phyloP scores from a whole-genome alignment of 495 filamentous ascomycete genomes.

The Penicillium arizonense region DNA sequence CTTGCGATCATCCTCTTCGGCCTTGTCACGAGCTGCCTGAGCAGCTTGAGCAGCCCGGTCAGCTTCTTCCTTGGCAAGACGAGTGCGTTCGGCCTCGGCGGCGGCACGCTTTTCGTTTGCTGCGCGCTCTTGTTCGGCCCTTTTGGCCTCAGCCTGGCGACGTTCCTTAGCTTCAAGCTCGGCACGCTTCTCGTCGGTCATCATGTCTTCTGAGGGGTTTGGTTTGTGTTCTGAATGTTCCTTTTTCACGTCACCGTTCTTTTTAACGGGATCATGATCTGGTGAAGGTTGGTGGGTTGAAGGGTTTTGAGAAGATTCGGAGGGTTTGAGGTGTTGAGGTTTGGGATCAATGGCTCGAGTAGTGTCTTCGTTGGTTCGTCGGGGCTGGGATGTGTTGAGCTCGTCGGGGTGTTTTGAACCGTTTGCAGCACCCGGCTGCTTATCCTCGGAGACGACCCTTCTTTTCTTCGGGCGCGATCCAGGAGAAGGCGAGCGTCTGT shows the following conservation, averaged over 20 bases:
- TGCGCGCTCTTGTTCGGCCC: slow-evolving; percentile 18
- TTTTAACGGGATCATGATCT: slow-evolving; percentile 26
- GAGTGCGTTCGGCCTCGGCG: slow-evolving; percentile 47
- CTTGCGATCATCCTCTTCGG: slow-evolving; percentile 52
- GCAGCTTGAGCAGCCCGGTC: slow-evolving; percentile 42
- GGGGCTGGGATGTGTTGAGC: slow-evolving; percentile 23
- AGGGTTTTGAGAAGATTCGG: slow-evolving; percentile 20
- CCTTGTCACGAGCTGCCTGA: slow-evolving; percentile 44
- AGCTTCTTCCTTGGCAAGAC: slow-evolving; percentile 43
- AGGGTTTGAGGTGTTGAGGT: slow-evolving; percentile 5
- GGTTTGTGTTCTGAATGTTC: slow-evolving; percentile 29
- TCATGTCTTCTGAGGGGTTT: slow-evolving; percentile 30
- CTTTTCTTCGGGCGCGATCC: slow-evolving; percentile 50
- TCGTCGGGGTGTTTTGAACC: slow-evolving; percentile 32
- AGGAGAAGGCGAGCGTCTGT: slow-evolving; percentile 29
- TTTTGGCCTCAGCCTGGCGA: slow-evolving; percentile 30
- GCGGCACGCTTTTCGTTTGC: slow-evolving; percentile 34
- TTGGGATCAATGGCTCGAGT: slow-evolving; percentile 6
- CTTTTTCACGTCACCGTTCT: slow-evolving; percentile 18
- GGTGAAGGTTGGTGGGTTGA: slow-evolving; percentile 3
- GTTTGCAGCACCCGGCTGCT: slow-evolving; percentile 30
- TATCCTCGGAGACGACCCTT: slow-evolving; percentile 45
- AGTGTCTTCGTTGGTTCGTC: slow-evolving; percentile 24
- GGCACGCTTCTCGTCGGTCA: slow-evolving; percentile 25
- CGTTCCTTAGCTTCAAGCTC: slow-evolving; percentile 42